Evolutionary conservation across 2,329 filamentous ascomycete species (phyloP).

Genomic region (Paecilomyces formosus): DNA sequence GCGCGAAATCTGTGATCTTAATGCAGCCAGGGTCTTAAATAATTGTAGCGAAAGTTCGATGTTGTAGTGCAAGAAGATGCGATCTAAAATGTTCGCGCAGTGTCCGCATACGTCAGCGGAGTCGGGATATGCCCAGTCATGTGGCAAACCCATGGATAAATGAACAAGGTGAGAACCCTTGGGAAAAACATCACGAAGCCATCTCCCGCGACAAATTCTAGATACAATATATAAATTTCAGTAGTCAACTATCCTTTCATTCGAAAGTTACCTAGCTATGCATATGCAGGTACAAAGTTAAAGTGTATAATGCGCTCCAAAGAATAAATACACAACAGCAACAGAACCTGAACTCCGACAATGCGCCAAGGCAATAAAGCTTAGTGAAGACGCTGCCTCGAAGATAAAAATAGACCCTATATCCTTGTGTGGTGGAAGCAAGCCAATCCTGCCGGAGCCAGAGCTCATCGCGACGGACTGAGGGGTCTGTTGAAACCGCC

Average conservation of each 20-base stretch:
- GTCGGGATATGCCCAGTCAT: conserved; percentile 14
- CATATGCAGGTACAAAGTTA: conserved; percentile 4
- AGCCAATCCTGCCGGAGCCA: neutral
- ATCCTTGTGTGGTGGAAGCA: neutral
- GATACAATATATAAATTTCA: neutral
- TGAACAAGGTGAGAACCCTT: neutral
- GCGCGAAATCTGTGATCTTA: conserved; percentile 9
- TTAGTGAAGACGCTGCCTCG: conserved; percentile 4
- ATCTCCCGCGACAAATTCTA: too few relatives aligned
- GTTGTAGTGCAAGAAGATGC: neutral
- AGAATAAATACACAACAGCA: neutral
- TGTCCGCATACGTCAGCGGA: conserved; percentile 21
- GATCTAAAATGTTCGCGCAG: neutral
- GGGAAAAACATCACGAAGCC: neutral
- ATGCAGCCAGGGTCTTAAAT: conserved; percentile 16
- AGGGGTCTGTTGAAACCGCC: conserved; percentile 45
- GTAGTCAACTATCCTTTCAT: neutral
- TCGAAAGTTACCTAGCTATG: conserved; percentile 1
- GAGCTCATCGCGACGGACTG: conserved; percentile 34
- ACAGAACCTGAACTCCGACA: conserved; percentile 19
- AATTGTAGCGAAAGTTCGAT: neutral
- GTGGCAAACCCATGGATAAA: conserved; percentile 8
- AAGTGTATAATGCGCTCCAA: neutral
- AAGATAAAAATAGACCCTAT: neutral
- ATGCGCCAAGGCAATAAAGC: conserved; percentile 19